Evolutionary conservation across 2,329 filamentous ascomycete genomes (phyloP), one percentile per base, ranked within the genome.

Genomic region (Bipolaris gigantea): DNA sequence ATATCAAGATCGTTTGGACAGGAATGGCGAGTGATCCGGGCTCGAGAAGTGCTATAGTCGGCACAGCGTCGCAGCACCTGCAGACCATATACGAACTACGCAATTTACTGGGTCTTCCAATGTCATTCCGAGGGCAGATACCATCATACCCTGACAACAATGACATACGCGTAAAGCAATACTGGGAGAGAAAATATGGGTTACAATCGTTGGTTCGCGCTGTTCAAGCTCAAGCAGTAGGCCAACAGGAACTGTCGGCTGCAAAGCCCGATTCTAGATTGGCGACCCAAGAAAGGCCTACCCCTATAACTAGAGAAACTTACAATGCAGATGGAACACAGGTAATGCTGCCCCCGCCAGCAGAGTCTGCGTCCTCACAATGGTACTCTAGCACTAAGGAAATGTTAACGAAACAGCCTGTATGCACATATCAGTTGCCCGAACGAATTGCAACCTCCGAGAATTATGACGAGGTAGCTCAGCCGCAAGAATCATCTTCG

Each of bases 1-100:
- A 61, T 5, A 64, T 67, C 10, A 50, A 32, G 0, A 8, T 67
- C 18, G 48, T 54, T n/a, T 67, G 61, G 63, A 27, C 62, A 2
- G 58, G 55, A 36, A 61, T 61, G 10, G 8, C 43, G 4, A 32
- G 56, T 3, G 57, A 66, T 16, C 7, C 9, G 0, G 39, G 18
- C 16, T 36, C 52, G 5, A 51, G 21, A 5, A 25, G 43, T 6
- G 27, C 30, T 7, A 15, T 62, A 2, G 30, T 30, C 2, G 65
- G 62, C 2, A 51, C 53, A 2, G 52, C 61, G 7, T 41, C 27
- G 5, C 35, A 50, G 1, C 63, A 66, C 21, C 36, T 65, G 18
- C 23, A 49, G 11, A 50, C 47, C 0, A 60, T 66, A 4, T 60
- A 56, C 38, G 58, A 62, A 13, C 38, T 60, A 18, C 58, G 56